Evolutionary conservation across 257 asterid species (phyloP).

Genomic region (Przewalskia tangutica): DNA sequence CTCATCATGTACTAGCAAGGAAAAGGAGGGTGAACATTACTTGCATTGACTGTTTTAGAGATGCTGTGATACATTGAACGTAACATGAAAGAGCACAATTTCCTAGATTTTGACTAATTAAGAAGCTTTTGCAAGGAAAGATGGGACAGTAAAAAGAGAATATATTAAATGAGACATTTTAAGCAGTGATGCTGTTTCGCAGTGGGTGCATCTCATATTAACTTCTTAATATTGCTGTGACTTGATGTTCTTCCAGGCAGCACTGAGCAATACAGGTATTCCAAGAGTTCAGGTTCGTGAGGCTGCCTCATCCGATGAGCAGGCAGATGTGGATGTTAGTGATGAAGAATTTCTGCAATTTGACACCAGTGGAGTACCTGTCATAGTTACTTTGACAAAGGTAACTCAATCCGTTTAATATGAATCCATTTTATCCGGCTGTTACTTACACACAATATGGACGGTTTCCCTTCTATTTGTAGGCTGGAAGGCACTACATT

Average conservation of each 20-base stretch:
- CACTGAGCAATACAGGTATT: constrained; percentile 72
- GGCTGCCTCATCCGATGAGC: constrained; percentile 41
- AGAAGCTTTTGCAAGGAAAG: background rate
- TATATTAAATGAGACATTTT: background rate
- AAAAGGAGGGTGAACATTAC: background rate
- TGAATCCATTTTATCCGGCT: background rate
- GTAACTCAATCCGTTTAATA: constrained; percentile 19
- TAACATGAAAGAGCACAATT: background rate
- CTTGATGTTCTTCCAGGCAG: constrained; percentile 42
- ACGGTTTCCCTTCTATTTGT: background rate
- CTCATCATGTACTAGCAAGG: background rate
- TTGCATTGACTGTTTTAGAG: constrained; percentile 1
- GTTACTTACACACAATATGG: background rate
- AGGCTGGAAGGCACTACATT: constrained; percentile 76
- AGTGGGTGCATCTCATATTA: background rate
- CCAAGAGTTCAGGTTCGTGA: constrained; percentile 71
- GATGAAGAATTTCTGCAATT: constrained; percentile 78
- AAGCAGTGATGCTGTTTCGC: background rate
- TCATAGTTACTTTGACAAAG: constrained; percentile 70
- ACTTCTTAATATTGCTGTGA: background rate
- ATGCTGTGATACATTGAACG: background rate
- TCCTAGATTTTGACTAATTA: background rate
- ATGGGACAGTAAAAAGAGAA: background rate
- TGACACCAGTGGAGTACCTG: constrained; percentile 73
- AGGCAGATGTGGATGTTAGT: constrained; percentile 75